These are phyloP conservation scores for Acidiella bohemica DNA, from an alignment of 495 filamentous ascomycete species.

Conservation along the genomic window DNA sequence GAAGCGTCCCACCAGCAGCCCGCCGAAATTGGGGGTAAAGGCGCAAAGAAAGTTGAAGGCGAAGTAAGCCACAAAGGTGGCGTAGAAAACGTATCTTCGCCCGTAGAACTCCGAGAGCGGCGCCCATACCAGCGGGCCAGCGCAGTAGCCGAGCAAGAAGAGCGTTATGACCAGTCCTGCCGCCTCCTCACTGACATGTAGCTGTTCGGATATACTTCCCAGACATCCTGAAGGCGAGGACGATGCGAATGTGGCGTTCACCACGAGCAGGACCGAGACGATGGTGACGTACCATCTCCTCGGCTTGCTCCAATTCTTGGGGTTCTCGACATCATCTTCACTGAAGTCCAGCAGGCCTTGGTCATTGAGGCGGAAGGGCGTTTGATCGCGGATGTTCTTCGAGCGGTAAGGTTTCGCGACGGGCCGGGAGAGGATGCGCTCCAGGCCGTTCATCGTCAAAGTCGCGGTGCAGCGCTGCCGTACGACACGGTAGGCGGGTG, in stretches of 20 bases:
- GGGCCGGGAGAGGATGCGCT: conserved; percentile 18
- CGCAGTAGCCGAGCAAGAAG: conserved; percentile 40
- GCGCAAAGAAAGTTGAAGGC: conserved; percentile 41
- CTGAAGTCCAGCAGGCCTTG: conserved; percentile 36
- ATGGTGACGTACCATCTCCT: conserved; percentile 36
- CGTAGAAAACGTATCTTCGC: conserved; percentile 36
- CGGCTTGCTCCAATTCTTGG: conserved; percentile 37
- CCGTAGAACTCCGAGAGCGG: conserved; percentile 42
- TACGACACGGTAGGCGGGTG: too few species aligned
- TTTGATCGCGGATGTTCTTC: conserved; percentile 11
- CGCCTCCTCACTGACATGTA: conserved; percentile 33
- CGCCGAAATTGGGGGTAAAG: conserved; percentile 37
- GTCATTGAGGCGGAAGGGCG: conserved; percentile 29
- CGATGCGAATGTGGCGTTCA: conserved; percentile 43
- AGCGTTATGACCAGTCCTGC: conserved; percentile 38
- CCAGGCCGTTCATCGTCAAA: conserved; percentile 14
- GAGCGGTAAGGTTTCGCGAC: conserved; percentile 21
- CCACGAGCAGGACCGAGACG: conserved; percentile 34
- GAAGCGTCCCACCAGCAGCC: conserved; percentile 38
- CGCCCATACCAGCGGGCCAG: conserved; percentile 38
- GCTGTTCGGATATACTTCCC: conserved; percentile 31
- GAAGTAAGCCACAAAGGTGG: conserved; percentile 33
- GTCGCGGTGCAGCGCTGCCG: too few species aligned
- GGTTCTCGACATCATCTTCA: conserved; percentile 33
- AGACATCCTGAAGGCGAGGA: conserved; percentile 39